Percentiles rank a stretch among this genome's conserved stretches.
Conservation (phyloP, 2,329 filamentous ascomycete species). For the Aspergillus pseudotamarii region DNA sequence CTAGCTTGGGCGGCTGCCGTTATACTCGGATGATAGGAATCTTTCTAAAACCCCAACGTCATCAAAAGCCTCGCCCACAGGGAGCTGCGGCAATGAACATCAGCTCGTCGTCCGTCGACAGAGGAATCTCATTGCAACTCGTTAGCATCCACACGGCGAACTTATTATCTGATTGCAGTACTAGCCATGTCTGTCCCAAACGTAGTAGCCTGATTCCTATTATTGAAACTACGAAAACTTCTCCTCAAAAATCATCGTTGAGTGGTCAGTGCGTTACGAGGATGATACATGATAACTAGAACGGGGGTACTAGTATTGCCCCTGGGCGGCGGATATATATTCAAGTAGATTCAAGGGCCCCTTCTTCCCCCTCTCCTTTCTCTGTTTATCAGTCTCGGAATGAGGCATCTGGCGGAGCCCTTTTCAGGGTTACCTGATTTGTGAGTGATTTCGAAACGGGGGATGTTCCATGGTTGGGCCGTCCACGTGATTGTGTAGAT, state of each 20-base stretch:
- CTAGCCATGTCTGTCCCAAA: too few species aligned
- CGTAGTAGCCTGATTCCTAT: background rate
- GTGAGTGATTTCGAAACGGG: background rate
- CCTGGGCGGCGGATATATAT: background rate
- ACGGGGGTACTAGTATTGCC: too few species aligned
- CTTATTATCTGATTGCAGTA: too few species aligned
- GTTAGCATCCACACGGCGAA: too few species aligned
- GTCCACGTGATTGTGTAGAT: background rate
- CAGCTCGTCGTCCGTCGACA: too few species aligned
- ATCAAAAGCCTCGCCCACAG: too few species aligned
- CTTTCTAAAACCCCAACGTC: too few species aligned
- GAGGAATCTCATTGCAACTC: too few species aligned
- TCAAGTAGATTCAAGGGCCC: background rate
- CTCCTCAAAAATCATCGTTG: background rate
- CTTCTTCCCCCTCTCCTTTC: background rate
- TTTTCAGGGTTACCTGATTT: background rate
- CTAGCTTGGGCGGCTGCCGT: background rate
- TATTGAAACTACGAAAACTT: background rate
- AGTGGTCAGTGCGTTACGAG: background rate
- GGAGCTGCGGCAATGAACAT: too few species aligned
- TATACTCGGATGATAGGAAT: too few species aligned
- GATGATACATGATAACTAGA: too few species aligned
- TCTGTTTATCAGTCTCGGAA: background rate
- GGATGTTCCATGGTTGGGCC: background rate
- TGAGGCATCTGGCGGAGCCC: background rate